A percentile compares a stretch with the other conserved stretches of the same genome.
These are phyloP conservation scores for Penicillium verrucosum DNA, from an alignment of 2,329 filamentous ascomycete genomes.

Conservation along the genomic window DNA sequence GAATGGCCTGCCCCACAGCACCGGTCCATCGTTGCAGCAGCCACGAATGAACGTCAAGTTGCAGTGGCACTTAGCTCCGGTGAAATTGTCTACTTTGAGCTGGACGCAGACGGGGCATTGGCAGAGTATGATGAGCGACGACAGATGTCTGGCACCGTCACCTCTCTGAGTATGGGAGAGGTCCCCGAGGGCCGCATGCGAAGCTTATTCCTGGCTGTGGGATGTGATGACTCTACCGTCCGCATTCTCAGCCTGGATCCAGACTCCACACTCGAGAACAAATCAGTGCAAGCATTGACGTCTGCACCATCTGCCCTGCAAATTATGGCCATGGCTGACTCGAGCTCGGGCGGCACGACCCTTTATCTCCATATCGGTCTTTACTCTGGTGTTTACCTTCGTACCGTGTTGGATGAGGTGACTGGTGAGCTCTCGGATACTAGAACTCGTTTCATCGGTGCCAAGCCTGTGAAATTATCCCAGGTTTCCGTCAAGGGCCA, in stretches of 20 bases:
- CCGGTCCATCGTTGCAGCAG: constrained; percentile 88
- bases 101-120: constrained; percentile 85
- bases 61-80: constrained; percentile 91
- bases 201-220: constrained; percentile 91
- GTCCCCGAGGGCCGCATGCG: constrained; percentile 85
- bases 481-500: constrained; percentile 83
- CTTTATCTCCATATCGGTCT: constrained; percentile 95
- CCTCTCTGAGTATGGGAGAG: constrained; percentile 86
- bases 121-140: constrained; percentile 94
- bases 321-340: constrained; percentile 95
- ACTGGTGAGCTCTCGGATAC: constrained; percentile 96
- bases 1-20: constrained; percentile 94
- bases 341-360: constrained; percentile 80
- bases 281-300: constrained; percentile 89
- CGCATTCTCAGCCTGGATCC: constrained; percentile 87
- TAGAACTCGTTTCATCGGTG: constrained; percentile 87
- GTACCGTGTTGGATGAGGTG: constrained; percentile 90
- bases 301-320: constrained; percentile 83
- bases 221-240: constrained; percentile 94
- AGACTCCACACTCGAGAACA: constrained; percentile 85
- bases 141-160: constrained; percentile 93
- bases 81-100: constrained; percentile 97
- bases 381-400: constrained; percentile 90
- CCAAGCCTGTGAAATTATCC: constrained; percentile 85
- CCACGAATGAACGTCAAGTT: constrained; percentile 90